These are phyloP conservation scores for Helicocarpus griseus DNA, from an alignment of 2,329 filamentous ascomycete genomes.

Conservation along the genomic window DNA sequence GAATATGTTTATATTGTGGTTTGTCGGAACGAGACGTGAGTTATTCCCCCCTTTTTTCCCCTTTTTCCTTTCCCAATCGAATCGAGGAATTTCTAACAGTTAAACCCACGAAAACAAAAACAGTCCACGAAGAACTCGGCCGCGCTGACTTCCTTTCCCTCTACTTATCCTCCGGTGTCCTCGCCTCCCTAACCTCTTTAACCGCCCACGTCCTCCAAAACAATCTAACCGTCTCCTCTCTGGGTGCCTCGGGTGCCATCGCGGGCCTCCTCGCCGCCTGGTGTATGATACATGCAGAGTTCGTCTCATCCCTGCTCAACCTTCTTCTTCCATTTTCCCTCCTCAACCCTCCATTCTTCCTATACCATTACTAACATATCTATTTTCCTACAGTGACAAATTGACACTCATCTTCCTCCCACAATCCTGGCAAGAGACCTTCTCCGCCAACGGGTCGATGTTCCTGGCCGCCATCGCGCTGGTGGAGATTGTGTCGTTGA, in stretches of 20 bases:
- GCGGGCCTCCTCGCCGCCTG: slow-evolving; percentile 41
- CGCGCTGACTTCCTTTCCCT: slow-evolving; percentile 47
- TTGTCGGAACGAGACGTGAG: slow-evolving; percentile 43
- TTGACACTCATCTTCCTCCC: slow-evolving; percentile 35
- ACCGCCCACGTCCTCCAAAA: slow-evolving; percentile 34
- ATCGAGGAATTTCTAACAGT: too few species aligned
- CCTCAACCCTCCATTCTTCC: neutral
- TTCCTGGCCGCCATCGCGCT: slow-evolving; percentile 25
- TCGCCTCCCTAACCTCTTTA: slow-evolving; percentile 40
- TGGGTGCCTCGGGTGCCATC: slow-evolving; percentile 44
- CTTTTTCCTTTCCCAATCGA: neutral
- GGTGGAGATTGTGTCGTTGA: slow-evolving; percentile 27
- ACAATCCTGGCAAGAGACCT: slow-evolving; percentile 26
- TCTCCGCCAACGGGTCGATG: slow-evolving; percentile 33
- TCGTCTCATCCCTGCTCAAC: slow-evolving; percentile 11
- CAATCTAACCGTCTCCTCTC: slow-evolving; percentile 36
- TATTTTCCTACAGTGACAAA: slow-evolving; percentile 24
- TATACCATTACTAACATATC: slow-evolving; percentile 2
- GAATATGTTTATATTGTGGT: slow-evolving; percentile 47
- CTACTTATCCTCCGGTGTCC: slow-evolving; percentile 39
- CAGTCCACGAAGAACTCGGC: slow-evolving; percentile 47
- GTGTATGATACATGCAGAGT: slow-evolving; percentile 40
- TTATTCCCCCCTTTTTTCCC: neutral
- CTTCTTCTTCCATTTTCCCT: neutral
- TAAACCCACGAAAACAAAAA: slow-evolving; percentile 2